Base-by-base conservation (phyloP, 2,329 filamentous ascomycete species). In the Fusarium sp. region DNA sequence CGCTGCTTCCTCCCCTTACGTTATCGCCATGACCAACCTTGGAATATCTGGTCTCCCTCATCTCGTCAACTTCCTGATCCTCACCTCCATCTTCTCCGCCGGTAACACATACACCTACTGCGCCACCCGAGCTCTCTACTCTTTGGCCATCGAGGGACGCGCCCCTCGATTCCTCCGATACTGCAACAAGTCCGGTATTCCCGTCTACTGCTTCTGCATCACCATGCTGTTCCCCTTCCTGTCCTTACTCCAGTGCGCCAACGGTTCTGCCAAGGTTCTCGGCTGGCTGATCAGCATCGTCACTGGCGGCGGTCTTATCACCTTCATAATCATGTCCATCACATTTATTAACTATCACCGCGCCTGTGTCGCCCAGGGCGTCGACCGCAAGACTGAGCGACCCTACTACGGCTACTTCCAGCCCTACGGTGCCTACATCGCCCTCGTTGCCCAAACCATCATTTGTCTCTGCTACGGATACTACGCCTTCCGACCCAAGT, bases 111-210 rank as follows among this genome's bases (percentile, higher is more conserved):
- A 84, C 80, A 52, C 85, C 45, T 86, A 86, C 78, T 86, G 84
- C 57, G 83, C 84, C 6, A 86, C 84, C 9, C 82, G 85, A 29
- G 83, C 84, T 3, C 83, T 86, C 29, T 86, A 86, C 73, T 83
- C 84, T 23, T 81, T 89, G 31, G 85, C 87, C 29, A 74, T 81
- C 33, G 83, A 86, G 67, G 84, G 84, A 29, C 84, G 84, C 45
- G 84, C 84, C 2, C 85, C 84, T 57, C 79, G 80, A 49, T 78
- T 91, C 76, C 83, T 92, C 27, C 83, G 84, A 65, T 86, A 88
- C 77, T 89, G 86, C 78, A 92, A 88, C 19, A 85, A 83, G 74
- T 84, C 85, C 18, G 90, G 90, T 75, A 88, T 90, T 0, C 89
- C 89, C 3, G 84, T 90, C 69, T 89, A 86, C 78, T 86, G 84